Base-by-base conservation (phyloP, 371 early-diverging fungal genomes). In the Cladochytrium tenue region DNA sequence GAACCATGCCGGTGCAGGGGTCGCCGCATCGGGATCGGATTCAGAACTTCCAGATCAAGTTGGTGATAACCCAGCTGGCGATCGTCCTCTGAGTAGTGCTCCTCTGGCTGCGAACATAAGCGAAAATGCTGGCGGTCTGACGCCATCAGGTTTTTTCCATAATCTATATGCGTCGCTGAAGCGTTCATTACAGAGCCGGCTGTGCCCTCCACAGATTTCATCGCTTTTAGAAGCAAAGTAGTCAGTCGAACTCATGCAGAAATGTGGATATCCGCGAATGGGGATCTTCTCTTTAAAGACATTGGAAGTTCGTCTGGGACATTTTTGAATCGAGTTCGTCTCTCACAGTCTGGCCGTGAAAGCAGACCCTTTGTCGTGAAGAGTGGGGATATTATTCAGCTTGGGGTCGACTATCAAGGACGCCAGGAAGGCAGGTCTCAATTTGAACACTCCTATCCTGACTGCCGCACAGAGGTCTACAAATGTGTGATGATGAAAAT, bases 391-490 rank as follows among this genome's bases (percentile, higher is more conserved):
- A 83, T 94, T 33, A 77, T 97, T 28, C 96, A 96, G 76, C 84
- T 96, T 23, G 97, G 97, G 28, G 91, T 96, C 5, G 97, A 96
- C 74, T 96, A 94, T 74, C 95, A 94, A 76, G 96, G 95, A 25
- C 89, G 95, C 31, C 85, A 86, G 32, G 87, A 92, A 79, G 93
- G 91, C 85, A 81, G 62, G 20, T 60, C 5, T 51, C 20, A 7
- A 25, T 55, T 55, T 55, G 30, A 55, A 13, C 55, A 55, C 33
- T 36, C n/a, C 27, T 17, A 43, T 60, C 51, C 23, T 36, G 33
- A 43, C 15, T 17, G 10, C 55, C 32, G 5, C 23, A 7, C 34
- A 74, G 77, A 77, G 57, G 72, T 77, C 53, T 80, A 76, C 72
- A 76, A 76, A 60, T 68, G 73, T 27, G 78, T 80, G 58, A 61